These are phyloP conservation scores for Spatholobus suberectus DNA, from an alignment of 306 rosid genomes.

Conservation along the genomic window DNA sequence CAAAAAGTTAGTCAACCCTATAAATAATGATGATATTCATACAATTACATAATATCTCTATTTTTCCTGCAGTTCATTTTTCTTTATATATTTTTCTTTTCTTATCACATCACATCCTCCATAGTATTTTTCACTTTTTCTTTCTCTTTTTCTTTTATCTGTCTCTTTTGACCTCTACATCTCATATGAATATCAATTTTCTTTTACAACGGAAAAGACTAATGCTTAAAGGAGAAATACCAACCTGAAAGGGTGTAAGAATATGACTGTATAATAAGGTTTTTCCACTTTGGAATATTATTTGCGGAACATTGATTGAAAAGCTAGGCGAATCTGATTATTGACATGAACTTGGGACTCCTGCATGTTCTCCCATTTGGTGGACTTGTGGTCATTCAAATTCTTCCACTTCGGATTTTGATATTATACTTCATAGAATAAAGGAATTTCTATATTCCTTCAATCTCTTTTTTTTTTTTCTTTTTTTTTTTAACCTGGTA, in stretches of 20 bases:
- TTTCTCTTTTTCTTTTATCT: too few species aligned
- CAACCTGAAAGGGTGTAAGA: not conserved
- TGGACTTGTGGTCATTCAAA: constrained; percentile 42
- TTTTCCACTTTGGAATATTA: constrained; percentile 31
- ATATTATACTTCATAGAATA: constrained; percentile 33
- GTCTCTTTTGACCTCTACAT: not conserved
- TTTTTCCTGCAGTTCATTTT: too few species aligned
- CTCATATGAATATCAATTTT: not conserved
- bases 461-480: not conserved
- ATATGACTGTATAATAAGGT: constrained; percentile 17
- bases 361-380: not conserved
- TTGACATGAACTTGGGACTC: not conserved
- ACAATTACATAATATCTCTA: too few species aligned
- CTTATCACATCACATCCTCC: too few species aligned
- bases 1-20: too few species aligned
- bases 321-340: constrained; percentile 11
- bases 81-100: too few species aligned
- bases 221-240: not conserved
- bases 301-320: constrained; percentile 25
- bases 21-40: too few species aligned
- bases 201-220: not conserved
- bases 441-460: not conserved
- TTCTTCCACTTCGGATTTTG: constrained; percentile 36
- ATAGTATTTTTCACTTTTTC: too few species aligned
- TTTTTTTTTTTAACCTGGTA: not conserved